phyloP scores from a whole-genome alignment of 2,329 filamentous ascomycete genomes.

The Penicillium nordicum region DNA sequence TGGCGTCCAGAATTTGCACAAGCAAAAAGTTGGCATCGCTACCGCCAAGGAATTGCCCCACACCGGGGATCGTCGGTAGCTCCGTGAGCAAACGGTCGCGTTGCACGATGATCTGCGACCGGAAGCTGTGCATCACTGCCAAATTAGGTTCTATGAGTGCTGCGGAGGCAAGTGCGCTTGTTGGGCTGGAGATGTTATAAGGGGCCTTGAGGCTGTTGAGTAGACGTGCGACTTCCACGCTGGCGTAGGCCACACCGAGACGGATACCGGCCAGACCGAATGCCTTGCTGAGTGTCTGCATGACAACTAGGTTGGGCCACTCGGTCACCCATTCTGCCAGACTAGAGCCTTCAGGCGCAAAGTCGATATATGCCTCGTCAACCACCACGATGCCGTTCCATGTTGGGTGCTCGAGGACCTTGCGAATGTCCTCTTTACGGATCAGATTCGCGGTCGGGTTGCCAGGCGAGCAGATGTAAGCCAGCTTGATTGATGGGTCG shows the following conservation, averaged over 20 bases:
- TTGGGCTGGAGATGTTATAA: slow-evolving; percentile 90
- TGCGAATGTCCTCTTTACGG: slow-evolving; percentile 67
- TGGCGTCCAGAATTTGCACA: slow-evolving; percentile 76
- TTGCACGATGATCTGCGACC: slow-evolving; percentile 68
- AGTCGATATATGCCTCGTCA: slow-evolving; percentile 97
- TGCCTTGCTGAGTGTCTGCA: slow-evolving; percentile 98
- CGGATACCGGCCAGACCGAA: slow-evolving; percentile 94
- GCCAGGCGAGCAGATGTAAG: slow-evolving; percentile 90
- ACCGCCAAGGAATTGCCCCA: slow-evolving; percentile 79
- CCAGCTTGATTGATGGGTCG: slow-evolving; percentile 71
- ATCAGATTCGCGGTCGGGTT: slow-evolving; percentile 87
- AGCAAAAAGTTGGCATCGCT: slow-evolving; percentile 83
- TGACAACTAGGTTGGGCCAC: slow-evolving; percentile 92
- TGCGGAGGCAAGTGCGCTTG: slow-evolving; percentile 72
- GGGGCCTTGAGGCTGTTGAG: slow-evolving; percentile 93
- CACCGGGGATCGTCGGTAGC: slow-evolving; percentile 69
- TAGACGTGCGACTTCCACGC: slow-evolving; percentile 68
- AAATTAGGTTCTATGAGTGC: slow-evolving; percentile 68
- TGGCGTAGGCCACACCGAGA: slow-evolving; percentile 79
- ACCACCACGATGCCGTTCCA: slow-evolving; percentile 95
- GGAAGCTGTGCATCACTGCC: slow-evolving; percentile 67
- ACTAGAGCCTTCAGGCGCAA: slow-evolving; percentile 72
- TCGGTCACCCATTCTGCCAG: slow-evolving; percentile 88
- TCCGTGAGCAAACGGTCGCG: slow-evolving; percentile 71
- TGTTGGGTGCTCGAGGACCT: slow-evolving; percentile 75